A percentile compares a stretch with the other conserved stretches of the same genome.
phyloP scores from a whole-genome alignment of 2,329 filamentous ascomycete genomes.

The Apiospora rasikravindrae region DNA sequence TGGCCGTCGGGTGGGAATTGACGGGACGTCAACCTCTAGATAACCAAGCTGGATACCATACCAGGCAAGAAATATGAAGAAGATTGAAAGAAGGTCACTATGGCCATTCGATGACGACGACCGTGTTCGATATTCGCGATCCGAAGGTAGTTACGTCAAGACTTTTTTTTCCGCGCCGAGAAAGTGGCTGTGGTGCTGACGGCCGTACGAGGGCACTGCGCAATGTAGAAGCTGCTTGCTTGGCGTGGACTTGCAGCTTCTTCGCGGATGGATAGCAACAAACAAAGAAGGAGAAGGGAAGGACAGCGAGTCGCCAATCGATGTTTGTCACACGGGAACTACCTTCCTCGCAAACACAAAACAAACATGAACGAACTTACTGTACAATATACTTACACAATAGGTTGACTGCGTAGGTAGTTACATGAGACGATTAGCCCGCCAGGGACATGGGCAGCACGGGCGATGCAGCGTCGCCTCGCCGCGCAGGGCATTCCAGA shows the following conservation, averaged over 20 bases:
- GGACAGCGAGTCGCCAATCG: not conserved
- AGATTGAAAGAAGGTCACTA: not conserved
- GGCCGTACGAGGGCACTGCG: not conserved
- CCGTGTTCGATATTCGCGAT: not conserved
- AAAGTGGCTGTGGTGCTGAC: slow-evolving; percentile 6
- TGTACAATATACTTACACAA: slow-evolving; percentile 1
- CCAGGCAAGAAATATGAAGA: not conserved
- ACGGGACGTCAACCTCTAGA: not conserved
- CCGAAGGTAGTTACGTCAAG: not conserved
- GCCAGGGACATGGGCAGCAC: not conserved
- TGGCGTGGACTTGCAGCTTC: slow-evolving; percentile 2
- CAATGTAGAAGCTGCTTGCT: slow-evolving; percentile 11
- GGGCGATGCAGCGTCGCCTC: not conserved
- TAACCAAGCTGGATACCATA: not conserved
- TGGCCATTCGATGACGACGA: not conserved
- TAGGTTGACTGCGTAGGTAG: not conserved
- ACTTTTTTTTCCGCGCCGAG: not conserved
- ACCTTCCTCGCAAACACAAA: not conserved
- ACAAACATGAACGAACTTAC: not conserved
- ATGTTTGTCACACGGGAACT: not conserved
- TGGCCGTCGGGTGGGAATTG: not conserved
- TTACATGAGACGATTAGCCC: not conserved
- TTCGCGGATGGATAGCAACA: not conserved
- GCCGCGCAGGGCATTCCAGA: not conserved
- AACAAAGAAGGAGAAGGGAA: not conserved